A percentile compares a stretch with the other conserved stretches of the same genome.
These are phyloP conservation scores for Apiotrichum domesticum DNA, from an alignment of 1,284 basidiomycete genomes.

Conservation along the genomic window DNA sequence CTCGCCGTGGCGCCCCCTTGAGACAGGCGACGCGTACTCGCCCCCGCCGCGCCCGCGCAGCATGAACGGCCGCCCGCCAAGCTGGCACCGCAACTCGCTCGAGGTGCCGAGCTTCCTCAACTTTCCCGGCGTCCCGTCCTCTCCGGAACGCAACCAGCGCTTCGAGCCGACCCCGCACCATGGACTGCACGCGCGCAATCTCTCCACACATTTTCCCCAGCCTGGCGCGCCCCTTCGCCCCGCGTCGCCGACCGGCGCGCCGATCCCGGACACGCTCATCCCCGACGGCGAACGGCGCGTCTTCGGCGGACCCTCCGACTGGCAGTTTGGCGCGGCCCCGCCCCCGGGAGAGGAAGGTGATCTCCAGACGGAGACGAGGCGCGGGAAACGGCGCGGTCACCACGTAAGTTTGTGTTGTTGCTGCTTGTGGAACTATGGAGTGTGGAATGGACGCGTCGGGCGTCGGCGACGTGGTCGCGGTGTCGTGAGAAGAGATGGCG, in stretches of 20 bases:
- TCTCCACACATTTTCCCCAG: slow-evolving; percentile 83
- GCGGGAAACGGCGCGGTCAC: slow-evolving; percentile 62
- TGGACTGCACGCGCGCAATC: slow-evolving; percentile 74
- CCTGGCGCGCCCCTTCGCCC: slow-evolving; percentile 53
- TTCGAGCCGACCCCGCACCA: slow-evolving; percentile 36
- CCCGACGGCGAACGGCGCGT: slow-evolving; percentile 20
- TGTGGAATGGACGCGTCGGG: too few relatives aligned
- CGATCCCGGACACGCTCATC: slow-evolving; percentile 12
- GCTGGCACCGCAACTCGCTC: slow-evolving; percentile 10
- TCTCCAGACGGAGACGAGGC: slow-evolving; percentile 31
- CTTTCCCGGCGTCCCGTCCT: not conserved
- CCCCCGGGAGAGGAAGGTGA: not conserved
- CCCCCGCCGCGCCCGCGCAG: not conserved
- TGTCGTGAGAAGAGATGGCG: too few relatives aligned
- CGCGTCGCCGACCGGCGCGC: slow-evolving; percentile 17
- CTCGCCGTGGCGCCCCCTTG: slow-evolving; percentile 1
- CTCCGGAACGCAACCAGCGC: not conserved
- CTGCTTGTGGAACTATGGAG: too few relatives aligned
- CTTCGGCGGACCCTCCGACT: slow-evolving; percentile 28
- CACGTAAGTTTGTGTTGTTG: slow-evolving; percentile 49
- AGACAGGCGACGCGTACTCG: not conserved
- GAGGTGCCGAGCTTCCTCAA: slow-evolving; percentile 5
- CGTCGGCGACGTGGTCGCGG: too few relatives aligned
- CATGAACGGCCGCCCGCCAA: slow-evolving; percentile 2
- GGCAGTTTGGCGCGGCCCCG: slow-evolving; percentile 31